These are phyloP conservation scores for Coemansia sp. DNA, from an alignment of 192 early-diverging fungal genomes.

Conservation along the genomic window DNA sequence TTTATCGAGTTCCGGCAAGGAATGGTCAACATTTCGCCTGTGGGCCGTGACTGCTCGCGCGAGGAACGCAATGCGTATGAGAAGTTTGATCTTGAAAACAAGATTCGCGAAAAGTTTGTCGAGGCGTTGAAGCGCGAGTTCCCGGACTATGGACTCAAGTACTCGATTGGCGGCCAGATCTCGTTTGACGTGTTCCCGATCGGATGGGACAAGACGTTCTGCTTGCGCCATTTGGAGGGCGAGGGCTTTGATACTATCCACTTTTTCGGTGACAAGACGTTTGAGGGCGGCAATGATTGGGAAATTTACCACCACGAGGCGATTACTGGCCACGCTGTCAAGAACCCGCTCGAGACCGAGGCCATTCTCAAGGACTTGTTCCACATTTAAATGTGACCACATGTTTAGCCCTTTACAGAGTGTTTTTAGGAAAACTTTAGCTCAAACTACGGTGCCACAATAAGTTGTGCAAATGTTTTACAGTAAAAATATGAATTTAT, in stretches of 20 bases:
- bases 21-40: conserved; percentile 98
- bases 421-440: too few relatives aligned
- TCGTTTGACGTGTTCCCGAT: conserved; percentile 98
- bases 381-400: conserved; percentile 20
- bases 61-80: conserved; percentile 93
- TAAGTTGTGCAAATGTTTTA: too few relatives aligned
- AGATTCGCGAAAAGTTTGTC: conserved; percentile 86
- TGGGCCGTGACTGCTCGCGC: conserved; percentile 91
- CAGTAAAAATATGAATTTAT: too few relatives aligned
- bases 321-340: conserved; percentile 86
- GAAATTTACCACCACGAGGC: conserved; percentile 86
- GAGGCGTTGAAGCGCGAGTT: conserved; percentile 78
- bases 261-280: conserved; percentile 99
- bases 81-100: conserved; percentile 81
- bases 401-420: too few relatives aligned
- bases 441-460: too few relatives aligned
- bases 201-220: conserved; percentile 99
- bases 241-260: conserved; percentile 90
- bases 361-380: conserved; percentile 80
- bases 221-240: conserved; percentile 81
- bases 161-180: conserved; percentile 98
- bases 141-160: conserved; percentile 82
- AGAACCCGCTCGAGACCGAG: conserved; percentile 79
- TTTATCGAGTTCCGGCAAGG: conserved; percentile 99
- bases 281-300: conserved; percentile 96